Evolutionary conservation across 2,329 filamentous ascomycete genomes (phyloP), one percentile per base, ranked within the genome.

Genomic region (Curvularia spicifera): DNA sequence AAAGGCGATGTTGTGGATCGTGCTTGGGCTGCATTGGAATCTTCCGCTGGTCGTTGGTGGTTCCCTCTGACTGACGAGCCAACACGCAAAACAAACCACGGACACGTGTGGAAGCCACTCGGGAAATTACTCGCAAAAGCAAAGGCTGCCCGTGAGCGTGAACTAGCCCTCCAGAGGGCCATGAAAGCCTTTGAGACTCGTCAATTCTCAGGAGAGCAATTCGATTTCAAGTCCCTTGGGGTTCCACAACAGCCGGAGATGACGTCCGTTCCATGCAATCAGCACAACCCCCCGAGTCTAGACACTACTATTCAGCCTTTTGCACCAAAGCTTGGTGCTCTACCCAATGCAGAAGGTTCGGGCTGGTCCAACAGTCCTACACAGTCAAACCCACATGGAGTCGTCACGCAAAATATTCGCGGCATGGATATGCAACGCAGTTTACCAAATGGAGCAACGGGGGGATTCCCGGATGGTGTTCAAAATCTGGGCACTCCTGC

Each of bases 61-160:
- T 73, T 72, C 40, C 72, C 73, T 13, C 57, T 75, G 7, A 60
- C 56, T 31, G 63, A 56, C 33, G 63, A 66, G 22, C 56, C 72
- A 56, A 54, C 66, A 31, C 60, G 66, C 59, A 65, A 73, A 71
- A 51, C 63, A 18, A 61, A 76, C 67, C 61, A 81, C 51, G 83
- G 84, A 3, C 84, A 85, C 76, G 74, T 89, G 0, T 90, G 88
- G 87, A 83, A 84, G 43, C 87, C 87, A 0, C 76, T 90, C 46
- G 78, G 82, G 26, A 87, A 84, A 61, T 76, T 90, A 2, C 84
- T 89, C 75, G 80, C 80, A 13, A 86, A 85, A 68, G 87, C 87
- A 12, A 78, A 78, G 44, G 79, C 80, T 12, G 83, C 82, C 43
- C 79, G 86, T 48, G 78, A 81, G 42, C 81, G 81, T 54, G 85